phyloP scores from a whole-genome alignment of 129 eudicot genomes.

The Arctium lappa region DNA sequence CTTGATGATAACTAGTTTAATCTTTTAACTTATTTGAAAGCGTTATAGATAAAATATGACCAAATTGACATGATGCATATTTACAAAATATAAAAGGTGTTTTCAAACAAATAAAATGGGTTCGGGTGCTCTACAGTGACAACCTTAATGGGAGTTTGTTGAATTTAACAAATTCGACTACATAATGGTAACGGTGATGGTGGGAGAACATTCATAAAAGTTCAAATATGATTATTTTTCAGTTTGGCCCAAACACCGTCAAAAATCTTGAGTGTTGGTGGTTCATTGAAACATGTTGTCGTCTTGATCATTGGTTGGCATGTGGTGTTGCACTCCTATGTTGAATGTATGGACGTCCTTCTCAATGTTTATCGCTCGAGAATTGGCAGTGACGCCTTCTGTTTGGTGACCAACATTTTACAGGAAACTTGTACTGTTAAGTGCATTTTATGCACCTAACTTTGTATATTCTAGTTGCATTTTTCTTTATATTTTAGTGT shows the following conservation, averaged over 20 bases:
- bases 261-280: conserved; percentile 51
- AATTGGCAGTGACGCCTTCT: conserved; percentile 59
- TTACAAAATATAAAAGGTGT: too few relatives aligned
- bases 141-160: conserved; percentile 49
- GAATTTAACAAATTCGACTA: conserved; percentile 49
- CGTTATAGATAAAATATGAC: too few relatives aligned
- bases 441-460: too few relatives aligned
- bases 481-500: too few relatives aligned
- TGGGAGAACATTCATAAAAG: conserved; percentile 69
- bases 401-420: conserved; percentile 66
- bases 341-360: conserved; percentile 45
- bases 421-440: conserved; percentile 49
- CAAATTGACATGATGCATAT: too few relatives aligned
- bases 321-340: conserved; percentile 20
- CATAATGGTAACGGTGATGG: conserved; percentile 69
- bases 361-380: conserved; percentile 86
- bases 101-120: background rate
- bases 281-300: background rate
- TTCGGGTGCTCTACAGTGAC: conserved; percentile 45
- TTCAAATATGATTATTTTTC: conserved; percentile 45
- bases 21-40: too few relatives aligned
- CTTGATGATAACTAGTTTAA: too few relatives aligned
- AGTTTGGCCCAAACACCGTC: conserved; percentile 60
- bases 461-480: too few relatives aligned
- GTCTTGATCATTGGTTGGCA: conserved; percentile 54